phyloP scores from a whole-genome alignment of 2,329 filamentous ascomycete species.

The Parafenestella ontariensis region DNA sequence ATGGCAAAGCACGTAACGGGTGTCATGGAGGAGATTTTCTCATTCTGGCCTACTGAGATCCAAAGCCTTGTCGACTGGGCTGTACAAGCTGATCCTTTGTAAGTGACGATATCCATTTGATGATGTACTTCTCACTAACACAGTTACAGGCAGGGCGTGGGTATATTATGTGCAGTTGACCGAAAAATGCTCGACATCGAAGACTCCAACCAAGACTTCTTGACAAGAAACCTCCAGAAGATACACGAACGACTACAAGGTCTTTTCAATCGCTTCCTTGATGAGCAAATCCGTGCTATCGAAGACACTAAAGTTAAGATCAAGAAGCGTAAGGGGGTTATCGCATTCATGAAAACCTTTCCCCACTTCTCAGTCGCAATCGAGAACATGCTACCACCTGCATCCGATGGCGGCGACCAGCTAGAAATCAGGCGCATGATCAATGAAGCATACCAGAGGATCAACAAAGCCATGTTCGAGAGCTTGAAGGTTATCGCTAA shows the following conservation, averaged over 20 bases:
- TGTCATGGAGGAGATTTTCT: conserved; percentile 87
- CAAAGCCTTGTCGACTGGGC: conserved; percentile 85
- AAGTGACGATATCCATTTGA: conserved; percentile 52
- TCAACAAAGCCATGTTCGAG: conserved; percentile 96
- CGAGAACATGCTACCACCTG: conserved; percentile 76
- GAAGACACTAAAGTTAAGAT: conserved; percentile 99
- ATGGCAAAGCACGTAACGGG: conserved; percentile 85
- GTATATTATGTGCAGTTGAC: conserved; percentile 81
- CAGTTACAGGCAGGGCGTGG: conserved; percentile 78
- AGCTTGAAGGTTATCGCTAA: conserved; percentile 93
- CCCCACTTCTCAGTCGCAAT: conserved; percentile 82
- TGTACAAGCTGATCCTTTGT: conserved; percentile 79
- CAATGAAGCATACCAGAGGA: conserved; percentile 84
- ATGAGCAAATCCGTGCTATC: conserved; percentile 93
- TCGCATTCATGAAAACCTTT: conserved; percentile 93
- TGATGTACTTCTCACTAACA: conserved; percentile 19
- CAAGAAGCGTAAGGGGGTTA: conserved; percentile 97
- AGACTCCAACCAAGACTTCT: conserved; percentile 92
- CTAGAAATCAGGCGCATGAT: conserved; percentile 76
- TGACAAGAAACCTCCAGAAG: conserved; percentile 80
- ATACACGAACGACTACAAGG: conserved; percentile 76
- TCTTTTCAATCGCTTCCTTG: conserved; percentile 86
- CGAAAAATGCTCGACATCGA: conserved; percentile 79
- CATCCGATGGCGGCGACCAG: conserved; percentile 60
- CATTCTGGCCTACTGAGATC: conserved; percentile 79